These are phyloP conservation scores for Mycena galericulata DNA, from an alignment of 768 basidiomycete species.

Conservation along the genomic window DNA sequence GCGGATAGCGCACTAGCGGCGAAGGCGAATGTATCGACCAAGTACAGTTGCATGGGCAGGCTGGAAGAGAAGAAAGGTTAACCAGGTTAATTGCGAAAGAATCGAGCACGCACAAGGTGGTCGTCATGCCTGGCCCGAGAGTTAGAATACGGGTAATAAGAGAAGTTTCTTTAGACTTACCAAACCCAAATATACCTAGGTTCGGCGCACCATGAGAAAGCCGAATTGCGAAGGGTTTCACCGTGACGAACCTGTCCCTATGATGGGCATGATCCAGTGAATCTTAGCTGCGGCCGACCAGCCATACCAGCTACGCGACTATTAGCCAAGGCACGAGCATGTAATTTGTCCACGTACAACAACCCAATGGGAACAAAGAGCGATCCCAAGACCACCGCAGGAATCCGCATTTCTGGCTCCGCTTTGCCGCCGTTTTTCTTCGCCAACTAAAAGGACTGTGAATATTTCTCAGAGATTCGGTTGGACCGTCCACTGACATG, in stretches of 20 bases:
- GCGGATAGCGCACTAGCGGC: slow-evolving; percentile 76
- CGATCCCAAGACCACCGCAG: slow-evolving; percentile 63
- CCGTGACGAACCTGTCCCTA: slow-evolving; percentile 52
- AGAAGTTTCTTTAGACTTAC: slow-evolving; percentile 37
- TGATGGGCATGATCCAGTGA: slow-evolving; percentile 82
- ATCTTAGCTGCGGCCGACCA: slow-evolving; percentile 72
- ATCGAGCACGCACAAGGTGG: slow-evolving; percentile 56
- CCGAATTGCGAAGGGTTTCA: not conserved
- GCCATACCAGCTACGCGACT: slow-evolving; percentile 74
- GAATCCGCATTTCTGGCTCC: slow-evolving; percentile 68
- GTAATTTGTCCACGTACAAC: slow-evolving; percentile 48
- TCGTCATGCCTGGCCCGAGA: slow-evolving; percentile 64
- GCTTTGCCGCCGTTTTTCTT: slow-evolving; percentile 57
- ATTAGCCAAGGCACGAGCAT: not conserved
- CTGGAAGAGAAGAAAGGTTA: slow-evolving; percentile 43
- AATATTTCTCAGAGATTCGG: not conserved
- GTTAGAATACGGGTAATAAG: not conserved
- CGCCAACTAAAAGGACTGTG: slow-evolving; percentile 39
- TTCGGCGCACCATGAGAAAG: not conserved
- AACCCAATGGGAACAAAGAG: slow-evolving; percentile 63
- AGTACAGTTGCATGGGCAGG: slow-evolving; percentile 74
- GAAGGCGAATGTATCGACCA: slow-evolving; percentile 75
- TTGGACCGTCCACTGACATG: slow-evolving; percentile 40
- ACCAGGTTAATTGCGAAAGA: slow-evolving; percentile 24
- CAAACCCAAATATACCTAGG: slow-evolving; percentile 61